These are phyloP conservation scores for Eurotiales sp. DNA, from an alignment of 2,329 filamentous ascomycete species.

Conservation along the genomic window DNA sequence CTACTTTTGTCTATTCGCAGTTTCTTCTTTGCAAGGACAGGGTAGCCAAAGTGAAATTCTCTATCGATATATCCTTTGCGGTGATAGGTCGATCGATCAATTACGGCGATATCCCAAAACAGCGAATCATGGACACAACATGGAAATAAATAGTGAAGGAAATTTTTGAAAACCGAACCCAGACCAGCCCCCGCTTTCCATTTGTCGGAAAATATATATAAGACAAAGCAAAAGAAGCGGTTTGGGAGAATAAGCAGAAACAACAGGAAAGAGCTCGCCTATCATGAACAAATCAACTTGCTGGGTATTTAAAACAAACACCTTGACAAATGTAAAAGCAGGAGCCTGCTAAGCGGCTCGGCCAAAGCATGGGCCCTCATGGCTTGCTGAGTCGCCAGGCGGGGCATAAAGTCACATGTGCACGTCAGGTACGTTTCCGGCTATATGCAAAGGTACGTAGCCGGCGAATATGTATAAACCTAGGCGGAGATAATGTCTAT, in stretches of 20 bases:
- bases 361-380: background rate
- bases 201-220: background rate
- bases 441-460: background rate
- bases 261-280: background rate
- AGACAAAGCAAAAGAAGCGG: slow-evolving; percentile 3
- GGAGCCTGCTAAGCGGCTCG: too few species aligned
- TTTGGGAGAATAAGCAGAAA: background rate
- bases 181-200: background rate
- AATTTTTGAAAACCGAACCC: background rate
- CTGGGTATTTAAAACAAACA: slow-evolving; percentile 3
- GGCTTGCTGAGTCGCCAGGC: slow-evolving; percentile 5
- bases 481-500: too few species aligned
- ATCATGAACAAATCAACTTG: background rate
- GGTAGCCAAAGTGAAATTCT: background rate
- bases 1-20: background rate
- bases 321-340: background rate
- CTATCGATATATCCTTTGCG: background rate
- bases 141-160: background rate
- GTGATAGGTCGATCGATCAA: background rate
- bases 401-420: background rate
- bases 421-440: background rate
- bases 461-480: background rate
- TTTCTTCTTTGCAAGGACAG: background rate
- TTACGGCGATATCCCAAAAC: background rate
- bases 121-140: background rate